Evolutionary conservation across 2,329 filamentous ascomycete species (phyloP).

Genomic region (Elsinoe batatas): DNA sequence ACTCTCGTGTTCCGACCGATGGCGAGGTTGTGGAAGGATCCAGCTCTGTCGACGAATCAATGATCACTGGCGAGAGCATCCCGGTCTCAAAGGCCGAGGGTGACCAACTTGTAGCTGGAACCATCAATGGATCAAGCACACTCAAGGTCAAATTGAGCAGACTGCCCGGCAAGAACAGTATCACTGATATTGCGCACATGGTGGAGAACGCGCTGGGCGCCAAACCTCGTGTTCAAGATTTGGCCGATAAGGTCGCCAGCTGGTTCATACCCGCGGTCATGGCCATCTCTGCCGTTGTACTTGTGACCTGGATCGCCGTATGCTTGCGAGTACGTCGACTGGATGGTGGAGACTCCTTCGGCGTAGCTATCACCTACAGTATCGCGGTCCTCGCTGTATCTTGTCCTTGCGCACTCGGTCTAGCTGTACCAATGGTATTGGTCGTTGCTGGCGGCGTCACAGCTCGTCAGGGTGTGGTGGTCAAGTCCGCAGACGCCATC

Average conservation of each 20-base stretch:
- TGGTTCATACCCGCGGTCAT: slow-evolving; percentile 60
- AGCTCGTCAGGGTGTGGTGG: slow-evolving; percentile 55
- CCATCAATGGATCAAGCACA: slow-evolving; percentile 44
- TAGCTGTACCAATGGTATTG: slow-evolving; percentile 69
- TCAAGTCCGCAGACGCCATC: slow-evolving; percentile 56
- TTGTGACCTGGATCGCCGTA: slow-evolving; percentile 48
- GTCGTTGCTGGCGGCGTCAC: slow-evolving; percentile 60
- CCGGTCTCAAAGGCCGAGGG: slow-evolving; percentile 49
- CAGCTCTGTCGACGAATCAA: slow-evolving; percentile 64
- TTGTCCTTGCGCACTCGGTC: slow-evolving; percentile 67
- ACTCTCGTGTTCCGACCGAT: slow-evolving; percentile 56
- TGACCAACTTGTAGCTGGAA: slow-evolving; percentile 54
- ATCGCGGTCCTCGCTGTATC: slow-evolving; percentile 66
- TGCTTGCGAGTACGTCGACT: slow-evolving; percentile 34
- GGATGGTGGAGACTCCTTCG: slow-evolving; percentile 37
- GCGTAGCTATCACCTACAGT: slow-evolving; percentile 57
- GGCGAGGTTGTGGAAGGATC: slow-evolving; percentile 53
- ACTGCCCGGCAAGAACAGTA: slow-evolving; percentile 62
- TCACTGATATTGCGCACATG: slow-evolving; percentile 57
- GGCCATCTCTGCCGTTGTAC: slow-evolving; percentile 45
- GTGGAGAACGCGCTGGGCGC: slow-evolving; percentile 60
- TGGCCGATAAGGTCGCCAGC: slow-evolving; percentile 57
- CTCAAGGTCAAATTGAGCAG: slow-evolving; percentile 46
- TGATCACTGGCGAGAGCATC: slow-evolving; percentile 62
- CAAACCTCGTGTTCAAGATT: slow-evolving; percentile 57